Evolutionary conservation across 768 basidiomycete species (phyloP).

Genomic region (Tulasnella sp.): DNA sequence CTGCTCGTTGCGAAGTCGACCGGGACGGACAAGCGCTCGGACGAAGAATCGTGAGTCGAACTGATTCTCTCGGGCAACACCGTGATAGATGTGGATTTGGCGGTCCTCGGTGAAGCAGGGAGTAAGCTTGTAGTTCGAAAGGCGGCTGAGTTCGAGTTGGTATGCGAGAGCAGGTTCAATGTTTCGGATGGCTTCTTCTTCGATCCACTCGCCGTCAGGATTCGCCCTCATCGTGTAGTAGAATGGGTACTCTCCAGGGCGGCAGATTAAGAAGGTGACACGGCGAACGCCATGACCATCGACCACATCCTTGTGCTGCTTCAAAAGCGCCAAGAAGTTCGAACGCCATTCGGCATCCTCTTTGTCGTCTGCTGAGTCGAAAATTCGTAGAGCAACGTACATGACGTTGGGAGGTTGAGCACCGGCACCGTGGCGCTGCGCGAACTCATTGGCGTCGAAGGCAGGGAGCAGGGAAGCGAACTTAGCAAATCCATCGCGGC

Average conservation of each 20-base stretch:
- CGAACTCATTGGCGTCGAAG: conserved; percentile 61
- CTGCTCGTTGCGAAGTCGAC: conserved; percentile 84
- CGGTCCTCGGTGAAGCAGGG: conserved; percentile 96
- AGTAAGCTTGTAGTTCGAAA: conserved; percentile 92
- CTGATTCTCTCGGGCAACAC: conserved; percentile 88
- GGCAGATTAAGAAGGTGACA: conserved; percentile 84
- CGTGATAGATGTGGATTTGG: conserved; percentile 97
- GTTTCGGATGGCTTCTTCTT: conserved; percentile 95
- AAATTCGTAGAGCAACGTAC: conserved; percentile 86
- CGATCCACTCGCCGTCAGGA: conserved; percentile 59
- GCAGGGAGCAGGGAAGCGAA: conserved; percentile 61
- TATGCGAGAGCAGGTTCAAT: conserved; percentile 97
- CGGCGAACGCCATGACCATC: conserved; percentile 76
- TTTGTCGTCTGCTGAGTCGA: conserved; percentile 68
- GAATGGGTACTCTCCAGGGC: conserved; percentile 80
- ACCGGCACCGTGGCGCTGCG: conserved; percentile 59
- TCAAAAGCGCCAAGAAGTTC: conserved; percentile 58
- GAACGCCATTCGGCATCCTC: conserved; percentile 66
- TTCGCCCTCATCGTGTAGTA: conserved; percentile 83
- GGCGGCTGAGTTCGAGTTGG: conserved; percentile 91
- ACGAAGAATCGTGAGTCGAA: conserved; percentile 98
- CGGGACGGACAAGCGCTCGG: conserved; percentile 90
- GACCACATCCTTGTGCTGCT: conserved; percentile 51
- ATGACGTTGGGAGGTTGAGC: conserved; percentile 82
- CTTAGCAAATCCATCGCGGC: conserved; percentile 62